Evolutionary conservation across 2,329 filamentous ascomycete genomes (phyloP).

Genomic region (Capronia americana): DNA sequence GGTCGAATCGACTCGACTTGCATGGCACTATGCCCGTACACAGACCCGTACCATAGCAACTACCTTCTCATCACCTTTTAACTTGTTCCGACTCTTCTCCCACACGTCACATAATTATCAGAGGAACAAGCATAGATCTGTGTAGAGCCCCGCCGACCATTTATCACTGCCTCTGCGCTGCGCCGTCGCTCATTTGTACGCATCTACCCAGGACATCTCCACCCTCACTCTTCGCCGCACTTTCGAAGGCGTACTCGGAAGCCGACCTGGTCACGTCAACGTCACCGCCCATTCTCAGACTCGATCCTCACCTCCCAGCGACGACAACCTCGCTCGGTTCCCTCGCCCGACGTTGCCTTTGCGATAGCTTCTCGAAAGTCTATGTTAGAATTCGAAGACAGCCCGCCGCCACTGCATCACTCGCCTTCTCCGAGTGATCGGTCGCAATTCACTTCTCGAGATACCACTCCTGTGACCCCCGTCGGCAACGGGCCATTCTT

Average conservation of each 20-base stretch:
- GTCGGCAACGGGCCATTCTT: conserved; percentile 54
- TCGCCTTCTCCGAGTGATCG: conserved; percentile 57
- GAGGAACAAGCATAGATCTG: not conserved
- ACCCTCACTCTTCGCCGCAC: conserved; percentile 8
- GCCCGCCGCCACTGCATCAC: conserved; percentile 59
- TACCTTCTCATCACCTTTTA: conserved; percentile 22
- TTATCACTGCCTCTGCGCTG: conserved; percentile 1
- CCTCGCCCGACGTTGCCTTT: conserved; percentile 30
- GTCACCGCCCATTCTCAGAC: conserved; percentile 5
- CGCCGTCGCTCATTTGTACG: conserved; percentile 21
- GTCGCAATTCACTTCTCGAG: conserved; percentile 58
- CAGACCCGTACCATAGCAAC: conserved; percentile 2
- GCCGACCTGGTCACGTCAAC: conserved; percentile 21
- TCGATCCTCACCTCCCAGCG: conserved; percentile 8
- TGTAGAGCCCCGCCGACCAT: not conserved
- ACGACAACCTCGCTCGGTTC: conserved; percentile 11
- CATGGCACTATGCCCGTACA: conserved; percentile 16
- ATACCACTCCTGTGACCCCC: conserved; percentile 57
- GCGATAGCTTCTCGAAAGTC: conserved; percentile 25
- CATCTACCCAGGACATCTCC: conserved; percentile 2
- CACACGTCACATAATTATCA: not conserved
- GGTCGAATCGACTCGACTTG: conserved; percentile 19
- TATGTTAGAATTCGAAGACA: conserved; percentile 62
- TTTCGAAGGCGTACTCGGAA: conserved; percentile 1
- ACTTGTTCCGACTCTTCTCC: conserved; percentile 5